Evolutionary conservation across 23 red algal species (phyloP), one percentile per base, ranked within the genome.

Genomic region (Gracilaria vermiculophylla): DNA sequence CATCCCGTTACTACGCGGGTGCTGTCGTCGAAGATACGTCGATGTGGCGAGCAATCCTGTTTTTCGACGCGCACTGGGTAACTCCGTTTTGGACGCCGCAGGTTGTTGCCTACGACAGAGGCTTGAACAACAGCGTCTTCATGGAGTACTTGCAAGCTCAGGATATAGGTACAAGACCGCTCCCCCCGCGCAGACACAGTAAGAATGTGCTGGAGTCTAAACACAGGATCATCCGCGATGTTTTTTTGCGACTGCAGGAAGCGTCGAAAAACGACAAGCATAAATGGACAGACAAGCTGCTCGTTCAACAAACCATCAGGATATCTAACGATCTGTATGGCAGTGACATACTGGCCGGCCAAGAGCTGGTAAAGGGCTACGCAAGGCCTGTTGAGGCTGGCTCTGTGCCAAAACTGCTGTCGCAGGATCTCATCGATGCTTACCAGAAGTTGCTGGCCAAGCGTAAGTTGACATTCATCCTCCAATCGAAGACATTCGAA

Each of bases 141-240:
- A 20, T 5, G 6, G 41, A 32, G 42, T 48, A 77, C 51, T 20
- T 77, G 8, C 33, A 73, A 35, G 16, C 34, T 33, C 34, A 35
- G 8, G 67, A 43, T 5, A 37, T 73, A 4, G 67, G 42, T 16
- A 33, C 12, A 4, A 11, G 67, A 73, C 67, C 10, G 28, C 11
- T 73, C 5, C 29, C 67, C 34, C 67, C 67, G 10, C 29, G 10
- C 28, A 29, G 67, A 37, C 67, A 73, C 42, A 73, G 42, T 16
- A 77, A 77, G 72, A 77, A 77, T 20, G 72, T 77, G 17, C 42
- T 77, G 24, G 72, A 77, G 41, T 77, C 72, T 31, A 77, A 77
- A 50, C 35, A 77, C 35, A 45, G 72, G 23, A 77, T 77, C 2
- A 77, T 77, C 42, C 2, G 6, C 2, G 72, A 77, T n/a, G 24